phyloP scores from a whole-genome alignment of 306 rosid genomes.

The Benincasa hispida region DNA sequence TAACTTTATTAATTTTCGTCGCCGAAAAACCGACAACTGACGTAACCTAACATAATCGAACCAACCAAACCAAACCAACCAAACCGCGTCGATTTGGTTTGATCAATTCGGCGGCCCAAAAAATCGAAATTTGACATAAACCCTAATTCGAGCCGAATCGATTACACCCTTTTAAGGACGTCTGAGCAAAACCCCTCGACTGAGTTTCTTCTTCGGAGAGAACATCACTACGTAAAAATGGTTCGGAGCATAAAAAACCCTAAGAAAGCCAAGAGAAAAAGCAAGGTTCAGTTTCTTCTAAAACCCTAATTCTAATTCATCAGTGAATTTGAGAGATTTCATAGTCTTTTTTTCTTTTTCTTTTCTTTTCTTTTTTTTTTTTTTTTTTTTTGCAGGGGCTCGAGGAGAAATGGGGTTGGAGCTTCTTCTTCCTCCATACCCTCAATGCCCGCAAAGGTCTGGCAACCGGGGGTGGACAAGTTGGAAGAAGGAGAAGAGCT shows the following conservation, averaged over 20 bases:
- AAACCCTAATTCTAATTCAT: neutral
- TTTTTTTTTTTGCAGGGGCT: constrained; percentile 13
- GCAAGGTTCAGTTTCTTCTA: constrained; percentile 33
- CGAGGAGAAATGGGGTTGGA: constrained; percentile 43
- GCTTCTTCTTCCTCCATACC: constrained; percentile 53
- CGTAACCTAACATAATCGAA: neutral
- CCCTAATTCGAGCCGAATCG: too few relatives aligned
- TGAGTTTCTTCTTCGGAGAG: neutral
- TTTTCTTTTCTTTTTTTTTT: neutral
- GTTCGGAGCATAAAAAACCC: constrained; percentile 61
- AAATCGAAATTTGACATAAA: too few relatives aligned
- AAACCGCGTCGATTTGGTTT: neutral
- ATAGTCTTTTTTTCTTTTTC: neutral
- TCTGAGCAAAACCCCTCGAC: too few relatives aligned
- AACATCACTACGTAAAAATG: constrained; percentile 17
- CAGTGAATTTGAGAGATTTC: neutral
- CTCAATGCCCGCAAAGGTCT: constrained; percentile 53
- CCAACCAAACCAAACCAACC: too few relatives aligned
- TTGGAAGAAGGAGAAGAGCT: constrained; percentile 97
- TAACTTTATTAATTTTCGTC: too few relatives aligned
- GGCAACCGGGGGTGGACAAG: constrained; percentile 96
- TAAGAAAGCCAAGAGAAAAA: constrained; percentile 66
- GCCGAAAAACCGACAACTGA: too few relatives aligned
- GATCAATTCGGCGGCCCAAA: neutral
- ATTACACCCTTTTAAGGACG: too few relatives aligned